Evolutionary conservation across 1,139 yeast species (phyloP), one percentile per base, ranked within the genome.

Genomic region (Candida albicans): DNA sequence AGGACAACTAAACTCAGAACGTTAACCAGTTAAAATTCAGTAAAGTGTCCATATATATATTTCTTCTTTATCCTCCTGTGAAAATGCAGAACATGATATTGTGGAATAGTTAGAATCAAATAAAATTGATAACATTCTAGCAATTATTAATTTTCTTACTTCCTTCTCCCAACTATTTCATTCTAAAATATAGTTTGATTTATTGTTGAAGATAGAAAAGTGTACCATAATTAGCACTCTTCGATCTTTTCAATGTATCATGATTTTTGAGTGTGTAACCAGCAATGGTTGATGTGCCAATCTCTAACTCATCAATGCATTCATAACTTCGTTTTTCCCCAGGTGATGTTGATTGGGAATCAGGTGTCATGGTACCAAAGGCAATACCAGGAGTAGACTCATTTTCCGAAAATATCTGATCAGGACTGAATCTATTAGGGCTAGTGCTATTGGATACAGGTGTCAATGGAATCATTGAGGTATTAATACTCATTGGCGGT

Each of bases 381-480:
- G 34, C 40, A 13, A 26, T 14, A 34, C 27, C 24, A 25, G 28
- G 14, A 18, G 33, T 27, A 10, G 22, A 30, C 25, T 40, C 34
- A 10, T 33, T 40, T 25, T 40, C 45, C 28, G 27, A 39, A 35
- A 31, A 40, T 8, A 40, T 51, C 35, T 46, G 49, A 28, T 50
- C 53, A 24, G 48, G 40, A 28, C 44, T 45, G 42, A 48, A 37
- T 37, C 62, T 44, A 41, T 52, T 57, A 22, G 65, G 65, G 42
- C 61, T 55, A 9, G 64, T 60, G 43, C 56, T 58, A 46, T 56
- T 60, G 24, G 63, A 58, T 18, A 61, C 56, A 8, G 67, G 67
- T 14, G 67, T 62, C 32, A 62, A 53, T 29, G 67, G 67, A 11
- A 50, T 36, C 28, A 42, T 42, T 13, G 39, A 29, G 12, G 40